These are phyloP conservation scores for Colletotrichum horii DNA, from an alignment of 2,329 filamentous ascomycete genomes.

Conservation along the genomic window DNA sequence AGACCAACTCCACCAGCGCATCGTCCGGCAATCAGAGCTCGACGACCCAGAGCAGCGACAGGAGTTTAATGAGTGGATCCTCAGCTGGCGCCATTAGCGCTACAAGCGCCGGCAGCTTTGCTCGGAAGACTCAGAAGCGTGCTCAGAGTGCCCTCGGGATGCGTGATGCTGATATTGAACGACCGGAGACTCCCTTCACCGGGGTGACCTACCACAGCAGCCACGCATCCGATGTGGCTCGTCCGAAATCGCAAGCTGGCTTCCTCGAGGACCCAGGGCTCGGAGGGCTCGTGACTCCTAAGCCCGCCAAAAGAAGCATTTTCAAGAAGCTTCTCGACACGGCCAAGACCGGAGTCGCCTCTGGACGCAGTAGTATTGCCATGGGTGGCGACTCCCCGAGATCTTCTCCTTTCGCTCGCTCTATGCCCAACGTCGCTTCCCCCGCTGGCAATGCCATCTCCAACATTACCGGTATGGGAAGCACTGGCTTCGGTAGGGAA, in stretches of 20 bases:
- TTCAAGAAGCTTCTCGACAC: constrained; percentile 96
- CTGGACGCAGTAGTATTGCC: constrained; percentile 83
- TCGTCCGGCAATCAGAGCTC: constrained; percentile 75
- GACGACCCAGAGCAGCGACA: constrained; percentile 78
- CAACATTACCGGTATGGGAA: constrained; percentile 36
- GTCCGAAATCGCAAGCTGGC: constrained; percentile 70
- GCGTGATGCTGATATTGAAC: constrained; percentile 58
- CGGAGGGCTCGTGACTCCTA: constrained; percentile 78
- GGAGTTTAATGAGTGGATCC: constrained; percentile 90
- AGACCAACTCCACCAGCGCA: constrained; percentile 82
- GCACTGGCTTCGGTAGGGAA: constrained; percentile 46
- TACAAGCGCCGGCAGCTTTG: constrained; percentile 93
- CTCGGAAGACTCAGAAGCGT: constrained; percentile 71
- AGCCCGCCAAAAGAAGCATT: constrained; percentile 84
- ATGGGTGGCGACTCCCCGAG: constrained; percentile 54
- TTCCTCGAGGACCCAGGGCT: constrained; percentile 73
- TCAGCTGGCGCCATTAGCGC: constrained; percentile 92
- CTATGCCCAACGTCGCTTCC: constrained; percentile 41
- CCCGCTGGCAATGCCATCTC: constrained; percentile 50
- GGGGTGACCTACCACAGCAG: constrained; percentile 92
- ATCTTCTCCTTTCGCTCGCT: constrained; percentile 47
- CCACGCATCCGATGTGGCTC: constrained; percentile 69
- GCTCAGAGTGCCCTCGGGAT: constrained; percentile 71
- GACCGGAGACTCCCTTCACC: constrained; percentile 70
- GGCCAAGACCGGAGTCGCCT: constrained; percentile 92